phyloP scores from a whole-genome alignment of 306 rosid species.

The Begonia fuchsioides region DNA sequence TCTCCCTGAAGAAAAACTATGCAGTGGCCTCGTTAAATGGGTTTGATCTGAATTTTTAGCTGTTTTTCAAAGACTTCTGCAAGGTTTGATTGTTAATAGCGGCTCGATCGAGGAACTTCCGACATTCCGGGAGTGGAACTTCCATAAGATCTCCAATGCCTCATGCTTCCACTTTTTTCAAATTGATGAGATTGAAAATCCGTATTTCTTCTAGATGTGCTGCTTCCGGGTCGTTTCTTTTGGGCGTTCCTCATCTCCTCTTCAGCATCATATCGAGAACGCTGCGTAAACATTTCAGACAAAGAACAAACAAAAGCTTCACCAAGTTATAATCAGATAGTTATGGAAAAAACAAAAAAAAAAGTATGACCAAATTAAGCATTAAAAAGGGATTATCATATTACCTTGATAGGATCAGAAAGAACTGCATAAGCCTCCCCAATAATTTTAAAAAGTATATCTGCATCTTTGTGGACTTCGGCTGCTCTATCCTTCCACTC shows the following conservation, averaged over 20 bases:
- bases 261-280: conserved; percentile 68
- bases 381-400: neutral
- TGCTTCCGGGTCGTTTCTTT: conserved; percentile 52
- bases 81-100: conserved; percentile 2
- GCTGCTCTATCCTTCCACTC: conserved; percentile 80
- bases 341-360: neutral
- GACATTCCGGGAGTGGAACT: conserved; percentile 44
- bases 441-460: conserved; percentile 72
- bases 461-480: conserved; percentile 70
- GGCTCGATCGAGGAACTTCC: conserved; percentile 36
- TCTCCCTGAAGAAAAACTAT: no score
- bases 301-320: no score
- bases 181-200: conserved; percentile 45
- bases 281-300: conserved; percentile 26
- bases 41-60: no score
- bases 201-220: conserved; percentile 36
- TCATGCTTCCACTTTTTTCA: conserved; percentile 43
- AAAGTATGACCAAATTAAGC: no score
- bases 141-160: conserved; percentile 59
- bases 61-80: neutral
- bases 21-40: no score
- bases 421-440: conserved; percentile 84
- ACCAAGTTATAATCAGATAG: no score
- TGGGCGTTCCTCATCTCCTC: conserved; percentile 64
- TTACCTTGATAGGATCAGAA: conserved; percentile 72